Evolutionary conservation across 345 rosid genomes (phyloP).

Genomic region (Euphorbia tirucalli): DNA sequence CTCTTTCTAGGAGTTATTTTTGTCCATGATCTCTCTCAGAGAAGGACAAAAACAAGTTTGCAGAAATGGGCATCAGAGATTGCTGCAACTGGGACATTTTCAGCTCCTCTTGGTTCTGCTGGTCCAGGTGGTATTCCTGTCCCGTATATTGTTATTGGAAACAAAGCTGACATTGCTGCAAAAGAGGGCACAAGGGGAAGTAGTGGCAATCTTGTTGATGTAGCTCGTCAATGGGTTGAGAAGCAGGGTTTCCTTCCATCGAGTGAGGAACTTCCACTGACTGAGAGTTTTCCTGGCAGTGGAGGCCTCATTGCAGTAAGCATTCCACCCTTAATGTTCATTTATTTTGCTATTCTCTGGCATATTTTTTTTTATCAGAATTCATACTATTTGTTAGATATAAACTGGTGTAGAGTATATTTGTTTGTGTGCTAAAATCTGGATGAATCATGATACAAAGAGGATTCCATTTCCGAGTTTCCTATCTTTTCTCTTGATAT

Average conservation of each 20-base stretch:
- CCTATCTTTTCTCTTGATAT: not conserved
- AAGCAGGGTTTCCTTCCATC: constrained; percentile 95
- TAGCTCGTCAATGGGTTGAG: constrained; percentile 99
- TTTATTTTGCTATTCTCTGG: not conserved
- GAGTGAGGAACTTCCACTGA: constrained; percentile 91
- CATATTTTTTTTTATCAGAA: no score
- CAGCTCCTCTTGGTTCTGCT: constrained; percentile 92
- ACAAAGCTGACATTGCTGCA: constrained; percentile 90
- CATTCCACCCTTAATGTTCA: constrained; percentile 19
- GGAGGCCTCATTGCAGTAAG: constrained; percentile 80
- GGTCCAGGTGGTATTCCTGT: constrained; percentile 98
- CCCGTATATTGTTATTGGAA: constrained; percentile 87
- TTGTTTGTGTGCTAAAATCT: not conserved
- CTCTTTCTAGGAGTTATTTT: constrained; percentile 78
- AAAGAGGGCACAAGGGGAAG: constrained; percentile 94
- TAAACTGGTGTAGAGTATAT: not conserved
- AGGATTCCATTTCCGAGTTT: not conserved
- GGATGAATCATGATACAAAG: not conserved
- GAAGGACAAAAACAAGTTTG: constrained; percentile 91
- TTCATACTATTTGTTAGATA: not conserved
- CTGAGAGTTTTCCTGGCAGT: constrained; percentile 90
- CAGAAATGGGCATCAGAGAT: constrained; percentile 96
- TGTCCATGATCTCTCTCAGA: constrained; percentile 95
- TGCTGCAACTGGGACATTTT: constrained; percentile 80
- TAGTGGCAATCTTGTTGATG: constrained; percentile 97